A percentile compares a stretch with the other conserved stretches of the same genome.
phyloP scores from a whole-genome alignment of 2,329 filamentous ascomycete species.

The Blastomyces gilchristii region DNA sequence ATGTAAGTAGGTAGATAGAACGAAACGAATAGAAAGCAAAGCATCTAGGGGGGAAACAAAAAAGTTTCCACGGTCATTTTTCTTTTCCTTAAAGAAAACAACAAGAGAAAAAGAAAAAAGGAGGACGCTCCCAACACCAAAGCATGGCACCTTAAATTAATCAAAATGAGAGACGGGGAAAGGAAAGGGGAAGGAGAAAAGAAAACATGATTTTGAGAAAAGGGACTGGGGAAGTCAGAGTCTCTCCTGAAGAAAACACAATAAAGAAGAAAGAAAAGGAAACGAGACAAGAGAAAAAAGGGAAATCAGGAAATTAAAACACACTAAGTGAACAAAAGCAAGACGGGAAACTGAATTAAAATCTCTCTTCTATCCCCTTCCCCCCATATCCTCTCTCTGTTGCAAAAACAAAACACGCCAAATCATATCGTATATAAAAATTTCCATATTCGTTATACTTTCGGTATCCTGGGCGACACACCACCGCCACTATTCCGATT shows the following conservation, averaged over 20 bases:
- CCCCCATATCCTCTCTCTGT: background rate
- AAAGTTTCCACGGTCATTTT: too few relatives aligned
- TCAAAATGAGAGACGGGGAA: background rate
- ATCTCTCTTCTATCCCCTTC: too few relatives aligned
- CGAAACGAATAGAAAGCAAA: too few relatives aligned
- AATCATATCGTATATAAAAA: background rate
- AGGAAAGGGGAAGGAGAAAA: background rate
- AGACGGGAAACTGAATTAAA: background rate
- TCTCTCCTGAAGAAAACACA: too few relatives aligned
- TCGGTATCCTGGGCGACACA: background rate
- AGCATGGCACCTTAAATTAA: background rate
- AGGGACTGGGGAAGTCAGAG: too few relatives aligned
- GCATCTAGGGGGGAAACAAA: too few relatives aligned
- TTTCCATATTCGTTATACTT: background rate
- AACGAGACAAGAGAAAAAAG: background rate
- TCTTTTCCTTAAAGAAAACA: too few relatives aligned
- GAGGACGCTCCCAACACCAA: background rate
- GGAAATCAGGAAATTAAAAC: background rate
- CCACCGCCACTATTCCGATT: constrained; percentile 2
- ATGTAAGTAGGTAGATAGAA: too few relatives aligned
- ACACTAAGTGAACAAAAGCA: background rate
- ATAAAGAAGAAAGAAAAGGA: too few relatives aligned
- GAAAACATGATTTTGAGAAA: too few relatives aligned
- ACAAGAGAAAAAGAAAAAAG: background rate
- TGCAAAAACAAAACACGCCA: background rate